Percentiles rank a stretch among this genome's conserved stretches.
Conservation (phyloP, 345 rosid genomes). For the Cardamine chenopodiifolia region DNA sequence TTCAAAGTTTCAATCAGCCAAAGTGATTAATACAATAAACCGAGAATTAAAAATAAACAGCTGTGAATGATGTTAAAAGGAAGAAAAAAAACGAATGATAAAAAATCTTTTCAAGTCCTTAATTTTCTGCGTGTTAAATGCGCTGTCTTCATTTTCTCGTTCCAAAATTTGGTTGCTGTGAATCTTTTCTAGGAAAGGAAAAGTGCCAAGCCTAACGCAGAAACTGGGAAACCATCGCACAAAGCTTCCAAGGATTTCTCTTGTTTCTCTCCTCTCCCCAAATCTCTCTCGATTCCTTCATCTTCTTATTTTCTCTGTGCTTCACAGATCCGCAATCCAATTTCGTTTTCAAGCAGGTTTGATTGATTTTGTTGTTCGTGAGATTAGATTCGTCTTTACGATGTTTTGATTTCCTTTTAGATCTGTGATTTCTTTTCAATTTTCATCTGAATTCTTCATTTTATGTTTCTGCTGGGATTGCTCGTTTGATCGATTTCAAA, state of each 20-base stretch:
- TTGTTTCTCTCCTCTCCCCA: slow-evolving; percentile 17
- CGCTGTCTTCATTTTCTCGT: slow-evolving; percentile 24
- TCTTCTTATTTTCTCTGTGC: background rate
- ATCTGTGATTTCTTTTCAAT: background rate
- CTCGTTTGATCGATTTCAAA: background rate
- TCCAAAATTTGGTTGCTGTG: slow-evolving; percentile 8
- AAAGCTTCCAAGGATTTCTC: slow-evolving; percentile 13
- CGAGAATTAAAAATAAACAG: background rate
- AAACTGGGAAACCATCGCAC: slow-evolving; percentile 1
- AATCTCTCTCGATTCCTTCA: background rate
- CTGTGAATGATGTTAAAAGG: background rate
- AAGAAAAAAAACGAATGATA: background rate
- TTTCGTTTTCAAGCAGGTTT: slow-evolving; percentile 21
- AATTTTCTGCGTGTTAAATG: slow-evolving; percentile 47
- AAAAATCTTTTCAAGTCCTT: slow-evolving; percentile 34
- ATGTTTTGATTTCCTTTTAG: background rate
- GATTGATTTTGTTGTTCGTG: slow-evolving; percentile 15
- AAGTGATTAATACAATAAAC: background rate
- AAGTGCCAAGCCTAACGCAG: background rate
- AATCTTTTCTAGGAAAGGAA: background rate
- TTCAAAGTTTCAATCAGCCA: background rate
- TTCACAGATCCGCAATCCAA: slow-evolving; percentile 25
- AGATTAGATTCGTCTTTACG: background rate
- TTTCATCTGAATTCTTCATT: slow-evolving; percentile 25
- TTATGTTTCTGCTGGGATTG: background rate